Percentiles rank a stretch among this genome's conserved stretches.
phyloP scores from a whole-genome alignment of 768 basidiomycete species.

The Kondoa subrosea region DNA sequence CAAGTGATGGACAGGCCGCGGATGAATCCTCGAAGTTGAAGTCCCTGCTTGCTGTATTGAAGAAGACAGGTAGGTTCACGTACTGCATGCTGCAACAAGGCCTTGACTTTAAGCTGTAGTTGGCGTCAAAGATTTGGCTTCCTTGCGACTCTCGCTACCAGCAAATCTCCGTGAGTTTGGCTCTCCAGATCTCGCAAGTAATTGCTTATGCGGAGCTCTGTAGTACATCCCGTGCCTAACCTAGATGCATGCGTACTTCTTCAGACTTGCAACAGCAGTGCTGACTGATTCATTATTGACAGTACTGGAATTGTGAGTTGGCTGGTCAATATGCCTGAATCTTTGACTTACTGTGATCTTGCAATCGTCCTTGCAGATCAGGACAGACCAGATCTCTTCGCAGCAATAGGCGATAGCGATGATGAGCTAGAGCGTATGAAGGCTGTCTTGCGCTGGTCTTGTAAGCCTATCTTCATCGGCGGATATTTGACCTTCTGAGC shows the following conservation, averaged over 20 bases:
- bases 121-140: conserved; percentile 20
- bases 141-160: conserved; percentile 22
- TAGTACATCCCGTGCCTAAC: conserved; percentile 23
- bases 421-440: conserved; percentile 66
- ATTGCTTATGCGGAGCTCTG: not conserved
- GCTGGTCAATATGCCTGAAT: not conserved
- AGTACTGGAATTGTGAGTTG: conserved; percentile 20
- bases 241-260: no score
- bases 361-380: not conserved
- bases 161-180: conserved; percentile 14
- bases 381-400: conserved; percentile 24
- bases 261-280: no score
- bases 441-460: conserved; percentile 49
- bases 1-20: not conserved
- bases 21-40: not conserved
- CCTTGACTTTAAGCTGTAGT: not conserved
- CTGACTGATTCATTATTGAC: no score
- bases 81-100: not conserved
- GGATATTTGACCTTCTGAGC: not conserved
- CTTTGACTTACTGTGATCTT: not conserved
- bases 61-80: not conserved
- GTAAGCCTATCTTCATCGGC: not conserved
- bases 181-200: not conserved
- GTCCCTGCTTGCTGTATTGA: not conserved
- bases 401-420: conserved; percentile 22